Percentiles rank a stretch among this genome's conserved stretches.
Conservation (phyloP, 176 grass and related monocot species). For the Aechmea fasciata region DNA sequence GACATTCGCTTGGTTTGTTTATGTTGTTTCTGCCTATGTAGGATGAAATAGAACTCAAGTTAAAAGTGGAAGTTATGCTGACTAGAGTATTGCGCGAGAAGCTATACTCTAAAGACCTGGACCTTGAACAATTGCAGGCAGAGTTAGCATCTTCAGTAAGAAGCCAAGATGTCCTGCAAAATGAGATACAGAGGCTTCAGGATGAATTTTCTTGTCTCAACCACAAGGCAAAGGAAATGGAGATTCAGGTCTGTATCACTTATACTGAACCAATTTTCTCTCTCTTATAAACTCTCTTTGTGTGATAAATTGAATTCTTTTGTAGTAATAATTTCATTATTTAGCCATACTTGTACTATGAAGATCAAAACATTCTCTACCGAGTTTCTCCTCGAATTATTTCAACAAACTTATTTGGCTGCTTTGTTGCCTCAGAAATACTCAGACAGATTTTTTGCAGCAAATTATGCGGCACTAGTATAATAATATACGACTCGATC, state of each 20-base stretch:
- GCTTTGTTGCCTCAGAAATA: too few relatives aligned
- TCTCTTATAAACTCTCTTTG: background rate
- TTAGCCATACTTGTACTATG: background rate
- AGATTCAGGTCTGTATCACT: conserved; percentile 47
- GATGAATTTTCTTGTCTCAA: conserved; percentile 38
- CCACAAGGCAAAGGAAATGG: conserved; percentile 55
- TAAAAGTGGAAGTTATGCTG: conserved; percentile 61
- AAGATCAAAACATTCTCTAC: background rate
- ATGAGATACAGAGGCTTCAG: conserved; percentile 48
- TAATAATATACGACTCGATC: too few relatives aligned
- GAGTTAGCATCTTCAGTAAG: conserved; percentile 47
- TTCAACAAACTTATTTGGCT: too few relatives aligned
- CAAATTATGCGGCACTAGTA: too few relatives aligned
- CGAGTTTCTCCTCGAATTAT: background rate
- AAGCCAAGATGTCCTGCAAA: conserved; percentile 35
- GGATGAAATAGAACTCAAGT: conserved; percentile 45
- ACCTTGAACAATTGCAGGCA: conserved; percentile 57
- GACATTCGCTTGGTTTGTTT: conserved; percentile 10
- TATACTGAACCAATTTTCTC: background rate
- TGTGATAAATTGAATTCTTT: background rate
- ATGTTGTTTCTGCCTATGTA: conserved; percentile 11
- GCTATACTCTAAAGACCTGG: conserved; percentile 44
- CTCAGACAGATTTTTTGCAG: too few relatives aligned
- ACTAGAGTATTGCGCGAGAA: conserved; percentile 56
- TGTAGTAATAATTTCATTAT: conserved; percentile 1